phyloP scores from a whole-genome alignment of 179 eudicot genomes.

The Camellia oleifera region DNA sequence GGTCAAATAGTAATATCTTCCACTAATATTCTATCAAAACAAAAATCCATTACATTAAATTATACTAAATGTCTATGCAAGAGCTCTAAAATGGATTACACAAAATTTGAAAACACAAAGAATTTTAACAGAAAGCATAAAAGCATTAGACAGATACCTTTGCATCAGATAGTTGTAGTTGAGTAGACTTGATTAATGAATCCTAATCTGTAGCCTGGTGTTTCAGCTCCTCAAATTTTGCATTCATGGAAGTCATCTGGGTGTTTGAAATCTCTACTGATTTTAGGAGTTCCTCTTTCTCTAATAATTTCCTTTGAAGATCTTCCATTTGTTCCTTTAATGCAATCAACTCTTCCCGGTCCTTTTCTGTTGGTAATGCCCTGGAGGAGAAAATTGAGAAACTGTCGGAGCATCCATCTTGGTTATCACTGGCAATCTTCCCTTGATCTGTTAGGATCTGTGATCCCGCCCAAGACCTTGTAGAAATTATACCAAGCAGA shows the following conservation, averaged over 20 bases:
- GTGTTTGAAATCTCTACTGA: conserved; percentile 53
- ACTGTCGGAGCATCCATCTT: conserved; percentile 40
- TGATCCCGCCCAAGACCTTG: too few relatives aligned
- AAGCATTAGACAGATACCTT: conserved; percentile 41
- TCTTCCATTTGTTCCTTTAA: conserved; percentile 73
- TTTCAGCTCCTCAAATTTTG: conserved; percentile 61
- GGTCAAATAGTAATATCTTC: background rate
- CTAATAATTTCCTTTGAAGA: conserved; percentile 56
- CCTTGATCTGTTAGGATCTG: conserved; percentile 9
- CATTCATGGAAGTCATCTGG: conserved; percentile 41
- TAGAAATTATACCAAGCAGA: too few relatives aligned
- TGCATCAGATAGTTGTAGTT: conserved; percentile 67
- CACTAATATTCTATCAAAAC: background rate
- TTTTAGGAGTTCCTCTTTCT: conserved; percentile 78
- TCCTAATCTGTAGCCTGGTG: conserved; percentile 58
- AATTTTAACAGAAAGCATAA: background rate
- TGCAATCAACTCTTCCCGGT: conserved; percentile 64
- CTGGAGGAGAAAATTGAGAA: conserved; percentile 43
- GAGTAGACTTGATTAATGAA: conserved; percentile 54
- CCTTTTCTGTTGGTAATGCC: conserved; percentile 45
- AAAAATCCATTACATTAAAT: background rate
- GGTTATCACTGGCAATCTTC: conserved; percentile 35
- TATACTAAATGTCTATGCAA: background rate
- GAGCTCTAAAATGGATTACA: background rate
- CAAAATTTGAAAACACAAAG: background rate